These are phyloP conservation scores for Agrocybe pediades DNA, from an alignment of 768 basidiomycete species.

Conservation along the genomic window DNA sequence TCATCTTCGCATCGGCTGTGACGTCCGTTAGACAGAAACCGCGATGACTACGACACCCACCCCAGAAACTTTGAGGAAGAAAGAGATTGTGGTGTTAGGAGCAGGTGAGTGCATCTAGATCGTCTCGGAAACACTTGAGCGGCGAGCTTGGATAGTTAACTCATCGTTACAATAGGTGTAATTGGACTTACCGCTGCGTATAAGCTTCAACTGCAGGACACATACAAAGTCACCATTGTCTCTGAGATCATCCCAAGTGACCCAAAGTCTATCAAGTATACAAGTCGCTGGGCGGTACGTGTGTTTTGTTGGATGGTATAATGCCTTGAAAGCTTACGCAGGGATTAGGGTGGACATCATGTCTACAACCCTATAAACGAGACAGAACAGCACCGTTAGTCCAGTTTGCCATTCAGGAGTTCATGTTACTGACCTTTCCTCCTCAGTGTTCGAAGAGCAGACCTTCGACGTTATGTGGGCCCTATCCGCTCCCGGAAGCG, in stretches of 20 bases:
- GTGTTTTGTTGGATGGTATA: not conserved
- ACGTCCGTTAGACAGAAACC: not conserved
- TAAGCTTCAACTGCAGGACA: conserved; percentile 62
- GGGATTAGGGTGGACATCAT: conserved; percentile 77
- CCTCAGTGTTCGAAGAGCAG: conserved; percentile 63
- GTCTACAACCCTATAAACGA: conserved; percentile 59
- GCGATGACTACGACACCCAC: not conserved
- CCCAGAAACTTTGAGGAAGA: conserved; percentile 10
- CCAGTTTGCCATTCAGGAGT: not conserved
- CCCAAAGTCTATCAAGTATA: conserved; percentile 71
- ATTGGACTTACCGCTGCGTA: conserved; percentile 78
- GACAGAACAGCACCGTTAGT: conserved; percentile 54
- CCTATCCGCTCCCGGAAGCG: conserved; percentile 59
- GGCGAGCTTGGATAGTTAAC: not conserved
- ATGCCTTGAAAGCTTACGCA: not conserved
- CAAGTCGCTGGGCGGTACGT: conserved; percentile 82
- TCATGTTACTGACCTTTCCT: not conserved
- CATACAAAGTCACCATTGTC: conserved; percentile 66
- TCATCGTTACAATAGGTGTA: conserved; percentile 50
- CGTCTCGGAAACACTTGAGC: not conserved
- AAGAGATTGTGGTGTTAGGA: conserved; percentile 38
- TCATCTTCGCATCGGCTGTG: not conserved
- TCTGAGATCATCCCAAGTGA: conserved; percentile 76
- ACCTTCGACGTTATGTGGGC: conserved; percentile 80
- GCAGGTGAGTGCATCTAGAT: conserved; percentile 30